A percentile compares a stretch with the other conserved stretches of the same genome.
phyloP scores from a whole-genome alignment of 1,284 basidiomycete genomes.

The Marasmius sp. region DNA sequence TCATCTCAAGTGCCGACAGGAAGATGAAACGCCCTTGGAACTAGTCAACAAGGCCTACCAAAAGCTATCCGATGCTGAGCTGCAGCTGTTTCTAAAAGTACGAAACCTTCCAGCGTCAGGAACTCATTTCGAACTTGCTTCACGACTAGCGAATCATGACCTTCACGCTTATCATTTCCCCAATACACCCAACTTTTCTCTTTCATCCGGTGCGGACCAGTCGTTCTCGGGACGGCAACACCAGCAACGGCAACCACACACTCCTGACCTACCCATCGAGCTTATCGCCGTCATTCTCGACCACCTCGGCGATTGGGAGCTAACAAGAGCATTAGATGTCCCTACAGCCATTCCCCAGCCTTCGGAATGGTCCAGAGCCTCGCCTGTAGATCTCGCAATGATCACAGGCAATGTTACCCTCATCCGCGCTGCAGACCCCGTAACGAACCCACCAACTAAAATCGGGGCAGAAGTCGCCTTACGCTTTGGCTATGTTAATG shows the following conservation, averaged over 20 bases:
- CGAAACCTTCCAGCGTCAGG: constrained; percentile 65
- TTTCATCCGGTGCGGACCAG: constrained; percentile 19
- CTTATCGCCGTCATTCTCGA: constrained; percentile 76
- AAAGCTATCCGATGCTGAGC: constrained; percentile 62
- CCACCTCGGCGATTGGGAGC: constrained; percentile 77
- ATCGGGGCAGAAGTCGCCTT: constrained; percentile 65
- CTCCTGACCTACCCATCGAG: constrained; percentile 69
- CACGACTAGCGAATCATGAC: constrained; percentile 70
- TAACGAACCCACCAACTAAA: constrained; percentile 58
- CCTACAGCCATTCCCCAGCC: constrained; percentile 68
- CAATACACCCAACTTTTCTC: constrained; percentile 21
- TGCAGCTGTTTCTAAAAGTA: constrained; percentile 71
- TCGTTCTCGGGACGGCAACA: constrained; percentile 22
- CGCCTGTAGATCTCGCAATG: constrained; percentile 65
- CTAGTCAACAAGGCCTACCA: constrained; percentile 67
- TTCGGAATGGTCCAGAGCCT: constrained; percentile 68
- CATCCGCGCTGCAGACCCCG: constrained; percentile 58
- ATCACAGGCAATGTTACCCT: constrained; percentile 59
- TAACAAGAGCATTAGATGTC: constrained; percentile 71
- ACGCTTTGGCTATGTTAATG: constrained; percentile 72
- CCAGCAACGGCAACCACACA: constrained; percentile 26
- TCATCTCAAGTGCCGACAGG: constrained; percentile 21
- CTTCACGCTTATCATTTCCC: constrained; percentile 68
- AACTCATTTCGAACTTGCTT: constrained; percentile 59
- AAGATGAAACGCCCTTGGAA: constrained; percentile 38